A percentile compares a stretch with the other conserved stretches of the same genome.
These are phyloP conservation scores for Pachysolen tannophilus DNA, from an alignment of 805 yeast species.

Conservation along the genomic window DNA sequence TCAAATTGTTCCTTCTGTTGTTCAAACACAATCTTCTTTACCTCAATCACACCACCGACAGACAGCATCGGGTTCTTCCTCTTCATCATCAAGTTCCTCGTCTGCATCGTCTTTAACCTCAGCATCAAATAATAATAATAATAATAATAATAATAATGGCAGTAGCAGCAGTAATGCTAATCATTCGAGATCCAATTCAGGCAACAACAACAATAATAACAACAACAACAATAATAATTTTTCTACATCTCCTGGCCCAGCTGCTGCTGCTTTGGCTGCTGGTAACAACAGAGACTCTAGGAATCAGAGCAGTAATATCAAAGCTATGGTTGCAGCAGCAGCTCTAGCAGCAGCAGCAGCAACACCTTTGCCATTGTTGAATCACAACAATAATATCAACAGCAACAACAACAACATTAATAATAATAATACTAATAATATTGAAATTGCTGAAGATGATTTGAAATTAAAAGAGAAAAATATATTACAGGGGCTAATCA, in stretches of 20 bases:
- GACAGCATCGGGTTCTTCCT: background rate
- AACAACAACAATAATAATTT: slow-evolving; percentile 15
- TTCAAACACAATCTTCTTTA: background rate
- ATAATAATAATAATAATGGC: no score
- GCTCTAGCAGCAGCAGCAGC: slow-evolving; percentile 80
- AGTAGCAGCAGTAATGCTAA: background rate
- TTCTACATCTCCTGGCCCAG: slow-evolving; percentile 29
- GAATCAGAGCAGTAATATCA: slow-evolving; percentile 21
- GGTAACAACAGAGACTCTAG: slow-evolving; percentile 16
- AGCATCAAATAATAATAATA: no score
- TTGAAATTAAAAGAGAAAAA: slow-evolving; percentile 3
- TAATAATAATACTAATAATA: no score
- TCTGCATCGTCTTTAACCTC: no score
- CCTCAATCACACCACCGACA: background rate
- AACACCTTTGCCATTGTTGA: slow-evolving; percentile 50
- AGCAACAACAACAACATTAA: slow-evolving; percentile 1
- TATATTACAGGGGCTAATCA: slow-evolving; percentile 4
- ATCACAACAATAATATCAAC: slow-evolving; percentile 5
- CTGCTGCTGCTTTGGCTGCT: slow-evolving; percentile 27
- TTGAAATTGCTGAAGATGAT: background rate
- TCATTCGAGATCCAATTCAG: slow-evolving; percentile 9
- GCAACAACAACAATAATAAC: slow-evolving; percentile 12
- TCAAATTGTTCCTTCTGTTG: background rate
- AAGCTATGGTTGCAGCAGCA: slow-evolving; percentile 74
- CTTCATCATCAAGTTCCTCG: no score